Percentiles rank a stretch among this genome's conserved stretches.
Conservation (phyloP, 2,329 filamentous ascomycete genomes). For the Cladosporium sp. region DNA sequence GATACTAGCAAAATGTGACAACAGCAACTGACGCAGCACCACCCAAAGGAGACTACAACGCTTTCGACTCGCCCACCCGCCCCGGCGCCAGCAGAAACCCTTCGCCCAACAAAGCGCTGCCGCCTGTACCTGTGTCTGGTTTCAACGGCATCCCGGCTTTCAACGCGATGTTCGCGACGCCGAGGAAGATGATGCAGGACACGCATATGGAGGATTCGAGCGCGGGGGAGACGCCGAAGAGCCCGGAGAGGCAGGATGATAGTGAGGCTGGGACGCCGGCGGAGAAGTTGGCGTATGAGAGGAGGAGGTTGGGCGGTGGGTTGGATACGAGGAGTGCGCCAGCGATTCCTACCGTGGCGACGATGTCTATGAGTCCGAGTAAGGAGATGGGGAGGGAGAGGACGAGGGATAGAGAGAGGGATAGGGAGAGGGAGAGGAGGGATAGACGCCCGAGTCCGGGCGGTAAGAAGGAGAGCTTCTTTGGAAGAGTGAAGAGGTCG, state of each 20-base stretch:
- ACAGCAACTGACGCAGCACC: slow-evolving; percentile 9
- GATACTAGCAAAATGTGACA: not conserved
- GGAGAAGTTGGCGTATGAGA: slow-evolving; percentile 13
- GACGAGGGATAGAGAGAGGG: slow-evolving; percentile 25
- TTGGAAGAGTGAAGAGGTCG: slow-evolving; percentile 32
- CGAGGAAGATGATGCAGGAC: slow-evolving; percentile 39
- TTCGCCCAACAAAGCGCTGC: slow-evolving; percentile 40
- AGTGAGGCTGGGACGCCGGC: slow-evolving; percentile 27
- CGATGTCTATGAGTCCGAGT: slow-evolving; percentile 2
- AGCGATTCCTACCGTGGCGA: slow-evolving; percentile 1
- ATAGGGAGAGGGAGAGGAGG: slow-evolving; percentile 28
- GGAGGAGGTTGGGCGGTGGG: slow-evolving; percentile 5
- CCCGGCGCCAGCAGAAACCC: slow-evolving; percentile 26
- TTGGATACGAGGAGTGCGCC: slow-evolving; percentile 9
- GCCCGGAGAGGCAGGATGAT: slow-evolving; percentile 43
- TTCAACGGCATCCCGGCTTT: slow-evolving; percentile 20
- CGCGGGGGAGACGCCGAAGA: slow-evolving; percentile 52
- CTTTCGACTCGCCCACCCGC: slow-evolving; percentile 46
- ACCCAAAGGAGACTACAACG: slow-evolving; percentile 27
- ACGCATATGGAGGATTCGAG: slow-evolving; percentile 43
- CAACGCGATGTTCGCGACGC: slow-evolving; percentile 40
- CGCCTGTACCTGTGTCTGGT: slow-evolving; percentile 37
- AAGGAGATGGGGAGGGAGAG: slow-evolving; percentile 24
- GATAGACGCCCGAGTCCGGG: slow-evolving; percentile 21
- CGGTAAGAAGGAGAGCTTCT: slow-evolving; percentile 28